Percentiles rank a stretch among this genome's conserved stretches.
Evolutionary conservation across 2,329 filamentous ascomycete genomes (phyloP).

Genomic region (Dactylonectria estremocensis): DNA sequence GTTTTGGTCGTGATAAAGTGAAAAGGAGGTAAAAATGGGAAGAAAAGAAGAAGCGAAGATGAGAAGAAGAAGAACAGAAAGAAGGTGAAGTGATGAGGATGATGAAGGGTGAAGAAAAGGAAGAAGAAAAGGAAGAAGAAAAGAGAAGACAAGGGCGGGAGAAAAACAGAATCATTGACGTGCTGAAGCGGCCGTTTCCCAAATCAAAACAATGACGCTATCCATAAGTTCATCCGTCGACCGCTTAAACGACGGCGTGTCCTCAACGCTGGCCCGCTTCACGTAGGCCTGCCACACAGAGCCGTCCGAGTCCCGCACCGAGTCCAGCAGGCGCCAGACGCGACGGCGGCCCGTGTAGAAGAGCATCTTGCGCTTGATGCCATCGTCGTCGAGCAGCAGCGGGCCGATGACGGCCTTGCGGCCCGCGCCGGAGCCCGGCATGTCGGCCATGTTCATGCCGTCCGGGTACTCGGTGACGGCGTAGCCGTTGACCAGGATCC

Average conservation of each 20-base stretch:
- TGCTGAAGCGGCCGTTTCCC: conserved; percentile 41
- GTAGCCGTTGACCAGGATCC: conserved; percentile 64
- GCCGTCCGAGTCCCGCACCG: conserved; percentile 52
- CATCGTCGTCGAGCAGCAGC: conserved; percentile 52
- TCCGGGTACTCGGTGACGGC: conserved; percentile 61
- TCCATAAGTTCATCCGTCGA: conserved; percentile 38
- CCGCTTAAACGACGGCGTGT: conserved; percentile 37
- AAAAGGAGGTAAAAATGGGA: background rate
- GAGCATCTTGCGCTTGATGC: conserved; percentile 50
- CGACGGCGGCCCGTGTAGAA: conserved; percentile 55
- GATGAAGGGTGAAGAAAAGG: too few species aligned
- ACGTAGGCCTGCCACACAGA: conserved; percentile 65
- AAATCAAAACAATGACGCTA: conserved; percentile 48
- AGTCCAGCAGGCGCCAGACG: conserved; percentile 61
- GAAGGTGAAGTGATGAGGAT: background rate
- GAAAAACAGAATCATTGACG: conserved; percentile 10
- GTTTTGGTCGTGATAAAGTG: background rate
- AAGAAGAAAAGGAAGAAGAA: background rate
- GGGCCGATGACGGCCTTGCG: conserved; percentile 47
- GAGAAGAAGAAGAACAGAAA: background rate
- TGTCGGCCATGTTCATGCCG: conserved; percentile 50
- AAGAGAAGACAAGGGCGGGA: background rate
- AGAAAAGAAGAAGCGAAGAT: background rate
- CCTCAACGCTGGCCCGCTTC: conserved; percentile 47
- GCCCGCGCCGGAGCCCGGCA: conserved; percentile 27